Evolutionary conservation across 306 rosid genomes (phyloP).

Genomic region (Cucumis melo): DNA sequence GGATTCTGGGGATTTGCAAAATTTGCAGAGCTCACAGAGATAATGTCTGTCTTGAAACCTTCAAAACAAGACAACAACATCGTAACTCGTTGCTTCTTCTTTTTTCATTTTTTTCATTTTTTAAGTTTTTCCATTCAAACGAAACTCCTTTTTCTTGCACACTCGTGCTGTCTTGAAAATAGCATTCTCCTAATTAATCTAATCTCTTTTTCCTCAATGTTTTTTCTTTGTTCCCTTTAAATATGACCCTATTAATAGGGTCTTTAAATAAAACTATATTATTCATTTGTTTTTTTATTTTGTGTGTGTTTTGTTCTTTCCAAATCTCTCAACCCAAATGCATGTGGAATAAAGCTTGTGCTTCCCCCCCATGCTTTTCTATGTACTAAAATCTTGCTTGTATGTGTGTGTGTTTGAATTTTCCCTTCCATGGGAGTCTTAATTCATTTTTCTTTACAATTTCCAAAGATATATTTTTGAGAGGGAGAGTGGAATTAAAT

Average conservation of each 20-base stretch:
- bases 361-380: constrained; percentile 39
- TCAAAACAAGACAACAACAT: constrained; percentile 59
- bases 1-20: constrained; percentile 51
- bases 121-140: not conserved
- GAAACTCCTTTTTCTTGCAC: constrained; percentile 7
- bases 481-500: not conserved
- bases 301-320: constrained; percentile 2
- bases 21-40: constrained; percentile 1
- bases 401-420: constrained; percentile 19
- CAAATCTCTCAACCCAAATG: constrained; percentile 18
- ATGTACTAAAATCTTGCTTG: constrained; percentile 24
- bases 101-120: not conserved
- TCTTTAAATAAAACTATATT: not conserved
- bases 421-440: constrained; percentile 8
- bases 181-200: constrained; percentile 4
- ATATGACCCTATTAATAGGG: not conserved
- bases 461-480: not conserved
- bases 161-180: constrained; percentile 79
- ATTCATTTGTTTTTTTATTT: not conserved
- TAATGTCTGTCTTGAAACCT: constrained; percentile 5
- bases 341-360: constrained; percentile 11
- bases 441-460: constrained; percentile 3
- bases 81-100: constrained; percentile 18
- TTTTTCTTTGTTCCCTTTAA: not conserved
- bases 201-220: not conserved